Base-by-base conservation (phyloP, 176 grass and related monocot species). In the Guadua angustifolia region DNA sequence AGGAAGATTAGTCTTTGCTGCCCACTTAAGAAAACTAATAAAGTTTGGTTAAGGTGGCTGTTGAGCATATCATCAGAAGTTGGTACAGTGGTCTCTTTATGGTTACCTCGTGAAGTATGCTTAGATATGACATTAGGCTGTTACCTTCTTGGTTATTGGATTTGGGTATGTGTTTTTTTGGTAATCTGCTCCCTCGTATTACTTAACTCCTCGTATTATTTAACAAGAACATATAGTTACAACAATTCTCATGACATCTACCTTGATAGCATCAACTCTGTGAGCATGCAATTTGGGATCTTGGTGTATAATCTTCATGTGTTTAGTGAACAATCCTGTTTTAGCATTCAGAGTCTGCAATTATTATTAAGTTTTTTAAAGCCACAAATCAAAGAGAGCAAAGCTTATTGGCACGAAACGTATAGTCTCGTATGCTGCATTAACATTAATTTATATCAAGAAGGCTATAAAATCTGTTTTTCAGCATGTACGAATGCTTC, bases 321-420 rank as follows among this genome's bases (percentile, higher is more conserved):
- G 91, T 35, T 95, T 95, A 71, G 85, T 95, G 85, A 98, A 98
- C 73, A 98, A 74, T 89, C 95, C 93, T 87, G 95, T 98, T 95
- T 93, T 93, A 84, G 93, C 93, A 98, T 98, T 98, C 71, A 95
- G 91, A 93, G 93, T 98, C 33, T 35, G 93, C 85, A 95, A 87
- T 91, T 90, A 83, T 88, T 75, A 92, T 88, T 71, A 71, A 82
- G 74, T 56, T 80, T 74, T 85, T 84, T 73, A 91, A 88, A 97
- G 78, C 49, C 59, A 22, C 64, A 83, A 87, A 73, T 58, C 56
- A 58, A 58, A 58, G 7, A 58, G 2, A 53, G 16, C 16, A 65
- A 69, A 26, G 15, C 39, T 52, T 69, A 39, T 66, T 52, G 64
- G 5, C 55, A 62, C 2, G 33, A 35, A 35, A 35, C 2, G 11